A percentile compares a stretch with the other conserved stretches of the same genome.
These are phyloP conservation scores for Coffea humblotiana DNA, from an alignment of 305 asterid species.

Conservation along the genomic window DNA sequence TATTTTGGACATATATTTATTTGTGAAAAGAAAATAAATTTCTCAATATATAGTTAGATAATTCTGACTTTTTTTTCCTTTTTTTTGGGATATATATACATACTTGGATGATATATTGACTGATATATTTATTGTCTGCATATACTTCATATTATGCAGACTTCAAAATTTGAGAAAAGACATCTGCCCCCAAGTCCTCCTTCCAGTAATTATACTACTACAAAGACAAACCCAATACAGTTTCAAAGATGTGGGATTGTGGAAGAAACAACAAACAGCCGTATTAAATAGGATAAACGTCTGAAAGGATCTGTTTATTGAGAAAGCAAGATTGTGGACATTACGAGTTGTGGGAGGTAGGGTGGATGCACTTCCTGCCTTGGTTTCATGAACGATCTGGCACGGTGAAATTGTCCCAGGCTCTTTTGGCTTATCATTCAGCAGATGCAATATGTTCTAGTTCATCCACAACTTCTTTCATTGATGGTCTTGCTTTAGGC, in stretches of 20 bases:
- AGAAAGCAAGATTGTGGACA: neutral
- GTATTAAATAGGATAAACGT: no score
- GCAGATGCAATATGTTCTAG: conserved; percentile 40
- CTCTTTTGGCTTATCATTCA: conserved; percentile 25
- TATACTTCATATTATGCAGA: no score
- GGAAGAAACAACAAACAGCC: neutral
- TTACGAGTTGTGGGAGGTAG: conserved; percentile 42
- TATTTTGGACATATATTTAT: no score
- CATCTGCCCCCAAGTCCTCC: neutral
- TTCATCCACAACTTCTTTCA: conserved; percentile 60
- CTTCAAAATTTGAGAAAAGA: neutral
- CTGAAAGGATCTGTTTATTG: no score
- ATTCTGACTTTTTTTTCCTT: no score
- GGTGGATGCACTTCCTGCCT: conserved; percentile 38
- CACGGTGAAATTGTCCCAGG: conserved; percentile 26
- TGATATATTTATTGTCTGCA: no score
- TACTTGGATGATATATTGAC: no score
- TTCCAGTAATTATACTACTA: neutral
- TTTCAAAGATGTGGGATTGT: no score
- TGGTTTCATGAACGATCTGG: conserved; percentile 19
- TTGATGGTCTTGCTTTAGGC: conserved; percentile 57
- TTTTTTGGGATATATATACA: no score
- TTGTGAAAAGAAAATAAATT: no score
- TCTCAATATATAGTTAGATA: no score
- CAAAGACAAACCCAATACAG: neutral